Evolutionary conservation across 805 yeast species (phyloP).

Genomic region (Tetrapisispora iriomotensis): DNA sequence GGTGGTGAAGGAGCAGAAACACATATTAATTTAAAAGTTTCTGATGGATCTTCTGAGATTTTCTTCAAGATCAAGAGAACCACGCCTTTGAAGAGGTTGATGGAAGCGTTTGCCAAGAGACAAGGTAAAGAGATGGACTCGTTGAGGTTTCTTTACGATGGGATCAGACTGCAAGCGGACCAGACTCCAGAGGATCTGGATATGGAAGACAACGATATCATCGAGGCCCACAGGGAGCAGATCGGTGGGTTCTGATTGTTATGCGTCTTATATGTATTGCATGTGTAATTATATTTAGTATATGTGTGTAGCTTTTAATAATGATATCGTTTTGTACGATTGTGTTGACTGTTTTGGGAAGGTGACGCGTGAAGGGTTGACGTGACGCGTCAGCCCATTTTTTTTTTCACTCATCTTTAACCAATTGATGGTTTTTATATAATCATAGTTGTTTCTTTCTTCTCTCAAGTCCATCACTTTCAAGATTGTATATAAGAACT

Average conservation of each 20-base stretch:
- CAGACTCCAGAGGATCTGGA: conserved; percentile 91
- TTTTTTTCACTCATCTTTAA: too few species aligned
- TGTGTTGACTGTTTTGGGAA: too few species aligned
- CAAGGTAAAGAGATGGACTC: conserved; percentile 82
- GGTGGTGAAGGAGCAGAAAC: conserved; percentile 44
- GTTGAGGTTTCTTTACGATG: conserved; percentile 85
- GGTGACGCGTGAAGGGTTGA: too few species aligned
- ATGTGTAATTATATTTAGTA: too few species aligned
- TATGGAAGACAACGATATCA: conserved; percentile 90
- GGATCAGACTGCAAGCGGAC: conserved; percentile 77
- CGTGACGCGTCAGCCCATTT: too few species aligned
- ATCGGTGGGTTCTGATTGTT: conserved; percentile 40
- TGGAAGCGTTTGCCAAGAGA: conserved; percentile 97
- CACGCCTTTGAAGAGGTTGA: conserved; percentile 85
- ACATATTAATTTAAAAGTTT: conserved; percentile 87
- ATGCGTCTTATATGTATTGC: background rate
- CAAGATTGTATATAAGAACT: too few species aligned
- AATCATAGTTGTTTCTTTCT: too few species aligned
- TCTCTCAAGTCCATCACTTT: too few species aligned
- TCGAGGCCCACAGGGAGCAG: conserved; percentile 96
- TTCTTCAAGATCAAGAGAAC: conserved; percentile 90
- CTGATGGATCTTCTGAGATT: conserved; percentile 89
- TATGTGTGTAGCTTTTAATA: too few species aligned
- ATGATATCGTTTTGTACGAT: too few species aligned
- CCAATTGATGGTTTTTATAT: too few species aligned